Evolutionary conservation across 1,284 basidiomycete species (phyloP).

Genomic region (Cutaneotrichosporon sp.): DNA sequence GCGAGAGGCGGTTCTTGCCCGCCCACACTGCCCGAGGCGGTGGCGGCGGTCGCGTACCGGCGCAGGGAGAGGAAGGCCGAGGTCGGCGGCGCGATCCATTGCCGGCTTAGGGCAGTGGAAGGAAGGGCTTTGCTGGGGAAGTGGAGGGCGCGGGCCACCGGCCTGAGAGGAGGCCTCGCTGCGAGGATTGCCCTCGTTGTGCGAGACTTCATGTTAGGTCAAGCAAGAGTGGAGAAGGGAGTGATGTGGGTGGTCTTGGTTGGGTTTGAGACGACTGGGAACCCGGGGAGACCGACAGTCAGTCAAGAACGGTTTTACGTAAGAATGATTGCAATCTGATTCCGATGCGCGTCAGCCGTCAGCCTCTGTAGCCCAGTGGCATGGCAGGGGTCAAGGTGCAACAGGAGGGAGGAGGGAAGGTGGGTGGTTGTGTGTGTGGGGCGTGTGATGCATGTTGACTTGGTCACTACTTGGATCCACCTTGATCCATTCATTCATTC

Average conservation of each 20-base stretch:
- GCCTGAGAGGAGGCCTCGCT: neutral
- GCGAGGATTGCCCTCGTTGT: constrained; percentile 3
- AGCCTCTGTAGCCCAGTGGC: too few relatives aligned
- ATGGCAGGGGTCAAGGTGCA: too few relatives aligned
- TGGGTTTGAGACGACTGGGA: neutral
- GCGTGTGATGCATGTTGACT: too few relatives aligned
- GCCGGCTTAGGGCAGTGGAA: neutral
- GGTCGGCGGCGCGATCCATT: neutral
- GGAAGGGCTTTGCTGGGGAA: neutral
- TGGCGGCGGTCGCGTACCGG: constrained; percentile 1
- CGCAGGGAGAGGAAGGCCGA: neutral
- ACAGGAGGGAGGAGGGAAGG: too few relatives aligned
- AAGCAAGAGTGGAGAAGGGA: neutral
- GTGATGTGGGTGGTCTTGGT: neutral
- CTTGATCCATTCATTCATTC: neutral
- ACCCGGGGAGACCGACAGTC: neutral
- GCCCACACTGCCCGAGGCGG: neutral
- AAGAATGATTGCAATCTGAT: neutral
- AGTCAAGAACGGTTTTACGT: neutral
- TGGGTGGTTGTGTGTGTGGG: too few relatives aligned
- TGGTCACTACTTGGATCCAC: neutral
- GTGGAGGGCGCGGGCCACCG: neutral
- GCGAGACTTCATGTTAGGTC: constrained; percentile 6
- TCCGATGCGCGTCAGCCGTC: too few relatives aligned
- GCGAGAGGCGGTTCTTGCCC: neutral